Evolutionary conservation across 164 flowering plant species (phyloP).

Genomic region (Stephania yunnanensis): DNA sequence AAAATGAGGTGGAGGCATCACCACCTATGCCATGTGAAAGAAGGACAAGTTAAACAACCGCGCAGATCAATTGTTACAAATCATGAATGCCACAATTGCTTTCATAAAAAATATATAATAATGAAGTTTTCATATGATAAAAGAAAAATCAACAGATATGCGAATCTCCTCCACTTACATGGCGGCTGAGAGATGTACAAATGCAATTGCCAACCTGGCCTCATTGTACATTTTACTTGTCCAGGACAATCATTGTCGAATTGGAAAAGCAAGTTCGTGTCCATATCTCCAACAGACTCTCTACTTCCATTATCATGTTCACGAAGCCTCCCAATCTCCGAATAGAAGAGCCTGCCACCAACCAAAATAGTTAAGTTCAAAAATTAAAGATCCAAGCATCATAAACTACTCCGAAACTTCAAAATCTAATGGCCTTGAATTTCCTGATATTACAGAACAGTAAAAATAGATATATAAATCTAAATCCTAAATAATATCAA

Average conservation of each 20-base stretch:
- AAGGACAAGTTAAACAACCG: background rate
- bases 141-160: background rate
- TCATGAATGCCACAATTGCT: background rate
- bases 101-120: background rate
- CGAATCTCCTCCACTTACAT: constrained; percentile 39
- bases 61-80: background rate
- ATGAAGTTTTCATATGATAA: background rate
- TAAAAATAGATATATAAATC: background rate
- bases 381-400: too few species aligned
- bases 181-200: constrained; percentile 87
- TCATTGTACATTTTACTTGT: constrained; percentile 40
- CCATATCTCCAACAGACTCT: constrained; percentile 20
- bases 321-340: constrained; percentile 42
- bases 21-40: constrained; percentile 50
- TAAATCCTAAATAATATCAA: background rate
- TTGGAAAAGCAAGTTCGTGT: constrained; percentile 22
- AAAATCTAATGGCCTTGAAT: background rate
- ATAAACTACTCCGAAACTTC: too few species aligned
- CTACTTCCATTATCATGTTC: constrained; percentile 14
- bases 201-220: constrained; percentile 69
- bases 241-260: constrained; percentile 28
- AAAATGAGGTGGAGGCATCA: constrained; percentile 44
- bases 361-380: background rate
- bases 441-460: background rate
- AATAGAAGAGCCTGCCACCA: constrained; percentile 59